Percentiles rank a stretch among this genome's conserved stretches.
Conservation (phyloP, 2,329 filamentous ascomycete species). For the Penicillium sp. region DNA sequence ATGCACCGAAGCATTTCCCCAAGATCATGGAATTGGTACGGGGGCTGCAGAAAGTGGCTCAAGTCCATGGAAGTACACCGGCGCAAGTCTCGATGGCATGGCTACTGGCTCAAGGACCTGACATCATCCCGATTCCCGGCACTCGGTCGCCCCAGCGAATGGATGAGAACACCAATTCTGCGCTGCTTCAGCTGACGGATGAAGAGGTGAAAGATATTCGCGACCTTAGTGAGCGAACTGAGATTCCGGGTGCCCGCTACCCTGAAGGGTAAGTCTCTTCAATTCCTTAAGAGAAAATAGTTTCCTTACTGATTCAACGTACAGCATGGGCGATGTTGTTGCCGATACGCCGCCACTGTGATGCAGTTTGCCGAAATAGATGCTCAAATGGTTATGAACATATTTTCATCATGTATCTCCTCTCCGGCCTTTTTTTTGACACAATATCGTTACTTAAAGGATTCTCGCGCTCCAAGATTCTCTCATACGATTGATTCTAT, state of each 20-base stretch:
- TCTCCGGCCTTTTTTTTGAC: neutral
- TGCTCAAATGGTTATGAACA: no score
- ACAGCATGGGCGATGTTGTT: neutral
- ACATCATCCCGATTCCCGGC: constrained; percentile 32
- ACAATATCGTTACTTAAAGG: neutral
- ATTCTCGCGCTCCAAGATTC: neutral
- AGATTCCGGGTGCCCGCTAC: constrained; percentile 21
- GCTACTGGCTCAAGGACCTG: constrained; percentile 58
- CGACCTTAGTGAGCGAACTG: constrained; percentile 13
- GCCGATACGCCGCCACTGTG: neutral
- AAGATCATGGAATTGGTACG: constrained; percentile 58
- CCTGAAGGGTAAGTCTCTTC: constrained; percentile 15
- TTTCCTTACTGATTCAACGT: neutral
- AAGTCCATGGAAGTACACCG: constrained; percentile 56
- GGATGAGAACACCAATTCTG: constrained; percentile 21
- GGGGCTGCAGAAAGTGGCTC: constrained; percentile 50
- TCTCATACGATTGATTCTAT: fast-evolving
- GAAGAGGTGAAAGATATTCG: constrained; percentile 23
- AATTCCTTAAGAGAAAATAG: no score
- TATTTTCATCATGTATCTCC: neutral
- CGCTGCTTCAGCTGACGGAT: constrained; percentile 16
- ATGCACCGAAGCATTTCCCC: constrained; percentile 52
- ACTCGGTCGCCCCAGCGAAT: constrained; percentile 24
- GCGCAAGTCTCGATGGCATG: constrained; percentile 64
- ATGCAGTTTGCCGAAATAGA: neutral